Percentiles rank a stretch among this genome's conserved stretches.
phyloP scores from a whole-genome alignment of 768 basidiomycete genomes.

The Pleurotus citrinopileatus region DNA sequence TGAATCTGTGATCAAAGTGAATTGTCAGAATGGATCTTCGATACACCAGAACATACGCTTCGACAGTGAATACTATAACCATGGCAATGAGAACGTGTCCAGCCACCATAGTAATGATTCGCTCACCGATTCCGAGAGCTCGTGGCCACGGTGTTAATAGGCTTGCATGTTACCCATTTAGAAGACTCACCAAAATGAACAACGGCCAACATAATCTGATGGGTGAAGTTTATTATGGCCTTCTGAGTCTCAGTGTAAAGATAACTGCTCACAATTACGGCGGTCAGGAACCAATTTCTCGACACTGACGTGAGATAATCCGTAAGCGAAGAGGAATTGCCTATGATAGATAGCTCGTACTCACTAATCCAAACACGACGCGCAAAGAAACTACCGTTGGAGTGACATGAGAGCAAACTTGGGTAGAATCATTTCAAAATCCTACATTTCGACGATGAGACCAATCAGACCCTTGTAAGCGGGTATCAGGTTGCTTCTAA shows the following conservation, averaged over 20 bases:
- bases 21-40: constrained; percentile 11
- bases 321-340: neutral
- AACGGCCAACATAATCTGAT: constrained; percentile 34
- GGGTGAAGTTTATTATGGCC: neutral
- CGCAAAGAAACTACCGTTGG: constrained; percentile 43
- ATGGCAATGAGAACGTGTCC: constrained; percentile 1
- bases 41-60: constrained; percentile 31
- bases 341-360: constrained; percentile 17
- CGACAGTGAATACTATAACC: constrained; percentile 40
- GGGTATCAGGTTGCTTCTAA: neutral
- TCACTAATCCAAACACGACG: constrained; percentile 48
- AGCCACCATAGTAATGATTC: neutral
- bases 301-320: constrained; percentile 34
- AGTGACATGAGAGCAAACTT: neutral
- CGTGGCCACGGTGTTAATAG: constrained; percentile 9
- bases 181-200: constrained; percentile 39
- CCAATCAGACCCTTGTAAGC: constrained; percentile 41
- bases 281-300: constrained; percentile 35
- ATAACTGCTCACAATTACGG: constrained; percentile 42
- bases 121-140: constrained; percentile 41
- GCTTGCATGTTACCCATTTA: neutral
- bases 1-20: constrained; percentile 23
- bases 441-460: constrained; percentile 45
- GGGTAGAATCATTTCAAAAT: too few relatives aligned
- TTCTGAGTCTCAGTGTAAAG: too few relatives aligned